Conservation (phyloP, 129 eudicot species). For the Pittosporum tobira region DNA sequence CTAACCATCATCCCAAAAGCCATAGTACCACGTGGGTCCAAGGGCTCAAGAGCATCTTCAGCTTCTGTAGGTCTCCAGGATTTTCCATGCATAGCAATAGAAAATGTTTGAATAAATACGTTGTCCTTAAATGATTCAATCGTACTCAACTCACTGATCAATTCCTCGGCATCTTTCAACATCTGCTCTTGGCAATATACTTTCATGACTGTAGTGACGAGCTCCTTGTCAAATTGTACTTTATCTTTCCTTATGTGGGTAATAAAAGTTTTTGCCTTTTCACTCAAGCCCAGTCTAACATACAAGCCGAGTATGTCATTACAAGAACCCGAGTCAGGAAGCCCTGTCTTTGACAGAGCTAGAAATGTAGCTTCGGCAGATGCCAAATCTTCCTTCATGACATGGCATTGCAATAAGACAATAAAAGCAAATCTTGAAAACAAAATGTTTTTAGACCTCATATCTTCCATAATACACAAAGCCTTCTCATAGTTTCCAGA, state of each 20-base stretch:
- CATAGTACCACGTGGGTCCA: conserved; percentile 31
- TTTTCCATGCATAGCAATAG: conserved; percentile 34
- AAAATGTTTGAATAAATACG: conserved; percentile 34
- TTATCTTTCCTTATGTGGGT: conserved; percentile 44
- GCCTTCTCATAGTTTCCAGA: conserved; percentile 52
- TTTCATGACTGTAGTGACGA: conserved; percentile 50
- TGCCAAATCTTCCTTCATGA: conserved; percentile 51
- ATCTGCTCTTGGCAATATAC: conserved; percentile 59
- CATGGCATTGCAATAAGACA: conserved; percentile 68
- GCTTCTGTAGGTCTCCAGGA: conserved; percentile 16
- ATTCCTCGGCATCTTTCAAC: conserved; percentile 49
- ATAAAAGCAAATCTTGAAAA: conserved; percentile 62
- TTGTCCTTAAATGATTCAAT: conserved; percentile 29
- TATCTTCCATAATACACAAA: conserved; percentile 41
- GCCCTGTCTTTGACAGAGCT: conserved; percentile 62
- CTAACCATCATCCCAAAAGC: conserved; percentile 56
- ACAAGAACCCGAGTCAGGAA: conserved; percentile 61
- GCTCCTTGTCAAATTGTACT: conserved; percentile 68
- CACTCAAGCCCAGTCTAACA: conserved; percentile 41
- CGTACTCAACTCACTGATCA: conserved; percentile 41
- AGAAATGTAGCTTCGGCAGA: conserved; percentile 56
- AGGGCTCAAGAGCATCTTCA: conserved; percentile 25
- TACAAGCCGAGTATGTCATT: conserved; percentile 57
- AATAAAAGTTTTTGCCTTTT: conserved; percentile 54
- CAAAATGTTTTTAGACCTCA: conserved; percentile 41